These are phyloP conservation scores for Grosmannia huntii DNA, from an alignment of 2,329 filamentous ascomycete genomes.

Conservation along the genomic window DNA sequence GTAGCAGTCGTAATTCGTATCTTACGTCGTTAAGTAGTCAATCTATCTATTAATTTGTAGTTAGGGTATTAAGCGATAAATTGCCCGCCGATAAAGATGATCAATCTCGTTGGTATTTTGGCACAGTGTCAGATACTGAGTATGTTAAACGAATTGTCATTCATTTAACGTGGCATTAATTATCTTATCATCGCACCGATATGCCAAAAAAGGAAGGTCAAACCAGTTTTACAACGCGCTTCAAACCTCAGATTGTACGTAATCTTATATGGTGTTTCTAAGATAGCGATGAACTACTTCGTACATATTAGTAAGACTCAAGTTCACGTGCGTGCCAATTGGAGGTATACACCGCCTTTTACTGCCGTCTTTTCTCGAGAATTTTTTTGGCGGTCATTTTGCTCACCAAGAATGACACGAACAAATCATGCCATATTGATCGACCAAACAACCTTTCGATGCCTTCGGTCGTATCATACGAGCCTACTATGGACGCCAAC, in stretches of 20 bases:
- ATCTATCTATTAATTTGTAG: background rate
- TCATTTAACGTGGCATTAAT: background rate
- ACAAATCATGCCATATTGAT: no score
- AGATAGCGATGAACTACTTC: background rate
- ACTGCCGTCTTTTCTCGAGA: slow-evolving; percentile 1
- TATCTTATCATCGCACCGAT: background rate
- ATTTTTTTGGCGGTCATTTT: slow-evolving; percentile 1
- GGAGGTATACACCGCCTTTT: slow-evolving; percentile 3
- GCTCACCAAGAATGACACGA: background rate
- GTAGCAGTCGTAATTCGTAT: background rate
- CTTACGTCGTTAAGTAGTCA: background rate
- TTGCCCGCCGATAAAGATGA: background rate
- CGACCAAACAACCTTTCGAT: slow-evolving; percentile 1
- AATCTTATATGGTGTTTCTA: background rate
- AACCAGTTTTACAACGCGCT: background rate
- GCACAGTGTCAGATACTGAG: background rate
- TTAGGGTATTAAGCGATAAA: background rate
- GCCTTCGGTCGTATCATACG: slow-evolving; percentile 4
- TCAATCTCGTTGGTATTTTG: background rate
- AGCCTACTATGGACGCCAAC: background rate
- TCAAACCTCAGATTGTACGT: background rate
- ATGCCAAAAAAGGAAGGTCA: slow-evolving; percentile 10
- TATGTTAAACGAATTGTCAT: background rate
- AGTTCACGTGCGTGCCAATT: background rate
- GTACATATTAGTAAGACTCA: background rate